A percentile compares a stretch with the other conserved stretches of the same genome.
Evolutionary conservation across 345 rosid genomes (phyloP).

Genomic region (Diplotaxis tenuifolia): DNA sequence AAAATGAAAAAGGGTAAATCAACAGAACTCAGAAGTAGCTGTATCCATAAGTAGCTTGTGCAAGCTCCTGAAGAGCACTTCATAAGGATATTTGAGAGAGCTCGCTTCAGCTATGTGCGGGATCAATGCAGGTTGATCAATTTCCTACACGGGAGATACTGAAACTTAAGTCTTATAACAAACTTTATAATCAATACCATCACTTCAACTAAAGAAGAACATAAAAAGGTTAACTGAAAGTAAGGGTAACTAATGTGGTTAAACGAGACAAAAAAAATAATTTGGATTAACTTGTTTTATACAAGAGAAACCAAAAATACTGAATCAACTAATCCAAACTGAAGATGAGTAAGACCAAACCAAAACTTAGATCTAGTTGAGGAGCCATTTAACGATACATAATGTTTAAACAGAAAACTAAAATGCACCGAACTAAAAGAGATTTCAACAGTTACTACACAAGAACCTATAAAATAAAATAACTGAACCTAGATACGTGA

Average conservation of each 20-base stretch:
- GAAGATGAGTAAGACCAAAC: no score
- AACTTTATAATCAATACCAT: neutral
- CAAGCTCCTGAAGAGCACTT: slow-evolving; percentile 93
- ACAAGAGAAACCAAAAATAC: neutral
- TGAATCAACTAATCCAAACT: no score
- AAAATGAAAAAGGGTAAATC: slow-evolving; percentile 23
- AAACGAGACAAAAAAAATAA: neutral
- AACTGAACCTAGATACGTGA: neutral
- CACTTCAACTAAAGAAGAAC: neutral
- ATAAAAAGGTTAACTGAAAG: neutral
- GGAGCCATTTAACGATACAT: neutral
- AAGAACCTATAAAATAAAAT: neutral
- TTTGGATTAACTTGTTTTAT: slow-evolving; percentile 14
- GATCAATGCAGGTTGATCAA: slow-evolving; percentile 95
- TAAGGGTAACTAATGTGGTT: neutral
- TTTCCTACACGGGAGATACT: slow-evolving; percentile 60
- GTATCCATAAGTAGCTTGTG: slow-evolving; percentile 98
- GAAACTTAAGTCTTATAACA: slow-evolving; percentile 22
- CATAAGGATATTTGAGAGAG: slow-evolving; percentile 88
- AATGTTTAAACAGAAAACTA: neutral
- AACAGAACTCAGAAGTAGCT: slow-evolving; percentile 93
- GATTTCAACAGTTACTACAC: neutral
- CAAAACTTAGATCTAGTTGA: neutral
- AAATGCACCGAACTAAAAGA: neutral
- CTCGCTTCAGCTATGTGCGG: slow-evolving; percentile 99